These are phyloP conservation scores for Triticum aestivum DNA, from an alignment of 176 grass and related monocot genomes.

Conservation along the genomic window DNA sequence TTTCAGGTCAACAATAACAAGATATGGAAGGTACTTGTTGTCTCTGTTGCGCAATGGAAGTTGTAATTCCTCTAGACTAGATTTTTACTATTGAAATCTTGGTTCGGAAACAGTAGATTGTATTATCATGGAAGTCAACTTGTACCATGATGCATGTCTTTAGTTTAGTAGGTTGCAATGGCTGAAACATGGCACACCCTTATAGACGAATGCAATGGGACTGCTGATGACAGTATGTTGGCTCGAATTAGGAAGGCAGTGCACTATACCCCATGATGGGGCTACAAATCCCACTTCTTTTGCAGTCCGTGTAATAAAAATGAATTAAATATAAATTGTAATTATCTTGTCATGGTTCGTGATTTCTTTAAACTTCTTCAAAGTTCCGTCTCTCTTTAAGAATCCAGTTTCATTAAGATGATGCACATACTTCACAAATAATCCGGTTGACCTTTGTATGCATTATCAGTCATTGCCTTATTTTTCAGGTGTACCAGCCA, in stretches of 20 bases:
- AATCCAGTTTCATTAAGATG: background rate
- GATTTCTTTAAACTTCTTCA: background rate
- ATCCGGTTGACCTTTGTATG: background rate
- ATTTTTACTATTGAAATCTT: too few species aligned
- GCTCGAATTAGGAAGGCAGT: background rate
- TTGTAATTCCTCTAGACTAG: too few species aligned
- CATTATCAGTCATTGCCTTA: background rate
- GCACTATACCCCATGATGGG: background rate
- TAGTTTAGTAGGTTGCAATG: background rate
- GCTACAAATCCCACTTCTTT: background rate
- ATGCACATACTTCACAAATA: background rate
- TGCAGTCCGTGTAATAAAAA: background rate
- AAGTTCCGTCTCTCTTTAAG: background rate
- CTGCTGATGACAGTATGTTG: background rate
- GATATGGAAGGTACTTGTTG: slow-evolving; percentile 61
- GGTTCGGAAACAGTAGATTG: too few species aligned
- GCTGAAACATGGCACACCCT: background rate
- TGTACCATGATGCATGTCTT: background rate
- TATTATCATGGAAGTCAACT: background rate
- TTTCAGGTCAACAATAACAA: slow-evolving; percentile 53
- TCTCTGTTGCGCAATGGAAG: too few species aligned
- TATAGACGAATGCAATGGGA: background rate
- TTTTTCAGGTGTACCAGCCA: slow-evolving; percentile 50
- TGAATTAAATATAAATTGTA: background rate
- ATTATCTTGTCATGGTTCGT: slow-evolving; percentile 1